Percentiles rank a stretch among this genome's conserved stretches.
Conservation (phyloP, 306 rosid species). For the Chamaecrista fasciculata region DNA sequence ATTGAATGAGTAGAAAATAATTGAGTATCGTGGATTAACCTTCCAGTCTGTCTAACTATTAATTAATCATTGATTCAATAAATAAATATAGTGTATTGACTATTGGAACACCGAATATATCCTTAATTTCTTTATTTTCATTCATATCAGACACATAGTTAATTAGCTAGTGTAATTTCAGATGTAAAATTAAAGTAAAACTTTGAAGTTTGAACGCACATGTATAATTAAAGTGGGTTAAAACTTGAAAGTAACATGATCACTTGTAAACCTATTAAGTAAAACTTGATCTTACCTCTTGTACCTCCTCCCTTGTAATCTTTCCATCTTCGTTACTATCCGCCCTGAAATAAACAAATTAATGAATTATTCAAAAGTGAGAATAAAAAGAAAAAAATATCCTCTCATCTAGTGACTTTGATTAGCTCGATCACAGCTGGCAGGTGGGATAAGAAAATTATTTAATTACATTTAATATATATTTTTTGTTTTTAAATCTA, state of each 20-base stretch:
- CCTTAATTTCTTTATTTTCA: neutral
- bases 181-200: neutral
- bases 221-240: neutral
- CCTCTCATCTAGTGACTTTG: neutral
- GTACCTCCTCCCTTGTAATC: conserved; percentile 83
- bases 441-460: neutral
- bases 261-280: too few relatives aligned
- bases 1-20: too few relatives aligned
- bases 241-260: too few relatives aligned
- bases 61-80: neutral
- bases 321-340: conserved; percentile 93
- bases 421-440: neutral
- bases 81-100: too few relatives aligned
- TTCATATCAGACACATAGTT: neutral
- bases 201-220: neutral
- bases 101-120: neutral
- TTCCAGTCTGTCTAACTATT: neutral
- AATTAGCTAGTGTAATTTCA: neutral
- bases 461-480: too few relatives aligned
- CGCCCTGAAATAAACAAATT: conserved; percentile 61
- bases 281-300: conserved; percentile 79
- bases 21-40: neutral
- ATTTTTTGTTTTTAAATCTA: too few relatives aligned
- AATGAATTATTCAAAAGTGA: neutral
- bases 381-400: neutral